These are phyloP conservation scores for Phycomyces nitens DNA, from an alignment of 192 early-diverging fungal genomes.

Conservation along the genomic window DNA sequence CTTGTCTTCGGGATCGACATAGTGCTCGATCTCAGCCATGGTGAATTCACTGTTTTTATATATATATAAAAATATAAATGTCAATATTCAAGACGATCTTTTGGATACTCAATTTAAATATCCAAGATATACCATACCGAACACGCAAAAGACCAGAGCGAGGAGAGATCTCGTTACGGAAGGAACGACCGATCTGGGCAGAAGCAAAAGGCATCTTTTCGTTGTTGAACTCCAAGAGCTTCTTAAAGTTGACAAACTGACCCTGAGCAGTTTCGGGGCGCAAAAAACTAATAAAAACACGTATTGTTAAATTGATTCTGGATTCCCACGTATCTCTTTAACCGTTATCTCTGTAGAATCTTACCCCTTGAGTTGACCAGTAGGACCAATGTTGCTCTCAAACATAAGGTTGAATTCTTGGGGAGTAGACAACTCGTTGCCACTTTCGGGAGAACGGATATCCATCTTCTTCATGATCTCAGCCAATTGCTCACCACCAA, in stretches of 20 bases:
- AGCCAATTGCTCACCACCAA: constrained; percentile 77
- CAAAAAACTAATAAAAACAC: constrained; percentile 60
- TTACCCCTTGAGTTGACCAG: constrained; percentile 87
- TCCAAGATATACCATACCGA: constrained; percentile 50
- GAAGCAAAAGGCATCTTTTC: constrained; percentile 99
- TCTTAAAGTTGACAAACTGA: constrained; percentile 98
- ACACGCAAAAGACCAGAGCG: constrained; percentile 92
- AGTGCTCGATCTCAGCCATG: constrained; percentile 99
- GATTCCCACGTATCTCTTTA: no score
- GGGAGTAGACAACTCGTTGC: constrained; percentile 86
- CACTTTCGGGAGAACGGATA: constrained; percentile 88
- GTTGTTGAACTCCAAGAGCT: constrained; percentile 96
- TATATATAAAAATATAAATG: not conserved
- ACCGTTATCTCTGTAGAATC: not conserved
- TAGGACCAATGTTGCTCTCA: constrained; percentile 95
- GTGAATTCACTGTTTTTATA: constrained; percentile 77
- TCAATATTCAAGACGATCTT: not conserved
- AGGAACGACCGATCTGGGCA: constrained; percentile 94
- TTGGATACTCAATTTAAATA: not conserved
- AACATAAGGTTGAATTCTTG: constrained; percentile 99
- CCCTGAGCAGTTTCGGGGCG: constrained; percentile 99
- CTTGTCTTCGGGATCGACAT: constrained; percentile 93
- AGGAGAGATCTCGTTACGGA: constrained; percentile 99
- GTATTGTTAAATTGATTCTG: no score
- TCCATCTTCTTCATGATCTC: constrained; percentile 80